Evolutionary conservation across 371 early-diverging fungal genomes (phyloP), one percentile per base, ranked within the genome.

Genomic region (Syncephalastrum monosporum): DNA sequence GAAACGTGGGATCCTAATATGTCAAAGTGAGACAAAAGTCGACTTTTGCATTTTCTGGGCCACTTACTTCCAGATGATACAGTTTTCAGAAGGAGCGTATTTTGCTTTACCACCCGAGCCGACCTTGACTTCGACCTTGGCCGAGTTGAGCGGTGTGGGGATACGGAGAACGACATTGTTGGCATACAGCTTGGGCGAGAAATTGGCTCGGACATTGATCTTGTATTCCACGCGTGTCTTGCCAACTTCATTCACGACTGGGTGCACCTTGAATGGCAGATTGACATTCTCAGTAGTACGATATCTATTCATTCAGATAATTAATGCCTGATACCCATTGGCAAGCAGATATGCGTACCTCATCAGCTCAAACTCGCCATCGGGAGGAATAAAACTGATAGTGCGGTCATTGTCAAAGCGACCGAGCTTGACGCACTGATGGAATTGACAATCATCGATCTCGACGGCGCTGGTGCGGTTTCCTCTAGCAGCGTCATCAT

Each of bases 341-440:
- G 3, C 21, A 38, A 23, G 17, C 17, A 15, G 14, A 17, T 15
- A 21, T 1, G 0, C 61, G 51, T 79, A 87, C 82, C 84, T 81
- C 95, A 95, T 95, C 52, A 95, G 79, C 69, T 93, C 95, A 74
- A 93, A 95, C 69, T 95, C 95, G 65, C 95, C 99, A 80, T 98
- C 99, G 10, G 99, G 99, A 23, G 99, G 99, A 57, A 97, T 96
- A 75, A 96, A 98, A 38, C 95, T 94, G 25, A 95, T 95, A 6
- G 88, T 90, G 50, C 92, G 74, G 45, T 91, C 90, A 38, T 73
- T 82, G 59, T 92, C 93, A 69, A 92, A 93, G 56, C 84, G 87
- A 17, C 89, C 89, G 19, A 94, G 71, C 55, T 87, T 88, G 16
- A 94, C 94, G 62, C 95, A 95, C 67, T 95, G 95, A 62, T 95